Evolutionary conservation across 208 protist genomes (phyloP).

Genomic region (Paratrypanosoma confusum): DNA sequence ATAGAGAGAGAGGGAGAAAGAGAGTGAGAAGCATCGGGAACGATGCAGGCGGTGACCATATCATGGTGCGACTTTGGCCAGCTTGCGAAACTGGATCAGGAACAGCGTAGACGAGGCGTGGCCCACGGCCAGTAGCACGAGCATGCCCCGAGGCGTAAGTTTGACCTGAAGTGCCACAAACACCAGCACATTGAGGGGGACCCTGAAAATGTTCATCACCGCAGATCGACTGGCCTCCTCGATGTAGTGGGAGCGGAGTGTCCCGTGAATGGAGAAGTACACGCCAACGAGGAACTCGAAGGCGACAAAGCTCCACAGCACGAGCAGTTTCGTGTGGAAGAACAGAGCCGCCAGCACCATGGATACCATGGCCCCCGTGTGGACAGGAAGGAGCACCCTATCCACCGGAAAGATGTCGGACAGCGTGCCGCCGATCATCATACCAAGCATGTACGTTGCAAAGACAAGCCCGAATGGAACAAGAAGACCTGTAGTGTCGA

Average conservation of each 20-base stretch:
- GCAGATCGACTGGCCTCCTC: constrained; percentile 8
- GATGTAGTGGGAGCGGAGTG: constrained; percentile 11
- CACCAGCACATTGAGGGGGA: constrained; percentile 21
- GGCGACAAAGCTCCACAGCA: constrained; percentile 7
- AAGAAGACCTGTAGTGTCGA: constrained; percentile 7
- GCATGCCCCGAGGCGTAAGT: constrained; percentile 1
- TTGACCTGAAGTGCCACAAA: constrained; percentile 8
- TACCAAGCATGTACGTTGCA: constrained; percentile 56
- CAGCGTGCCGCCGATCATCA: constrained; percentile 11
- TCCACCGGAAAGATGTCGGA: neutral
- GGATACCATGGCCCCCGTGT: neutral
- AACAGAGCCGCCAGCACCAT: constrained; percentile 3
- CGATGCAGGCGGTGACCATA: neutral
- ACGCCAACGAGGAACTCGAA: constrained; percentile 13
- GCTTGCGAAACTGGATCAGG: too few species aligned
- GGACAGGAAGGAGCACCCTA: constrained; percentile 2
- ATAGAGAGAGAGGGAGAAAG: constrained; percentile 1
- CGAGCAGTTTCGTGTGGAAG: constrained; percentile 1
- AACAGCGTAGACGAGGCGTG: constrained; percentile 1
- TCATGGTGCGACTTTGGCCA: too few species aligned
- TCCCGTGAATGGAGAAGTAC: constrained; percentile 14
- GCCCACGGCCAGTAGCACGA: constrained; percentile 3
- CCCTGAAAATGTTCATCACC: constrained; percentile 18
- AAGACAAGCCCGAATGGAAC: constrained; percentile 76
- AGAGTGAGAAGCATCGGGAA: neutral